phyloP scores from a whole-genome alignment of 176 grass and related monocot species.

The Panicum miliaceum region DNA sequence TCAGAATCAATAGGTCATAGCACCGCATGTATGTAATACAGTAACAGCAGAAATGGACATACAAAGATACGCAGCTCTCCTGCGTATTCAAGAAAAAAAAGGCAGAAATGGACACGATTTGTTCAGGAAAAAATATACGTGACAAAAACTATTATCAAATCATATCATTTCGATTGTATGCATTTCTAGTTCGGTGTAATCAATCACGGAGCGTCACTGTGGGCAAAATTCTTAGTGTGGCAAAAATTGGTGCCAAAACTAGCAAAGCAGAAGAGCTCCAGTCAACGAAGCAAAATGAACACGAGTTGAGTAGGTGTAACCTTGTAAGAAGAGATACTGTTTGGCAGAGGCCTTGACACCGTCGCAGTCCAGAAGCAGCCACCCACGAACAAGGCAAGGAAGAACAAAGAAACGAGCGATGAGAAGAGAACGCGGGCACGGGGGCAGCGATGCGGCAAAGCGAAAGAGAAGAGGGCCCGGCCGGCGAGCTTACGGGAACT shows the following conservation, averaged over 20 bases:
- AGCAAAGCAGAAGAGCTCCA: neutral
- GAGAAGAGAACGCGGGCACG: neutral
- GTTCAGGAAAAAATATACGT: neutral
- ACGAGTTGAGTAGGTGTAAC: slow-evolving; percentile 26
- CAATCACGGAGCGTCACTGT: neutral
- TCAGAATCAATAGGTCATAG: slow-evolving; percentile 7
- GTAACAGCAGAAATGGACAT: too few species aligned
- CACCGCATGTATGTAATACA: neutral
- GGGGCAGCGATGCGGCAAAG: neutral
- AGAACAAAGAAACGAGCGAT: neutral
- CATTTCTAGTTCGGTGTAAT: neutral
- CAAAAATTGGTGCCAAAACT: neutral
- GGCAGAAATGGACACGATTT: neutral
- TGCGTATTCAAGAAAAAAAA: too few species aligned
- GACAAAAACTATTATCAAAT: neutral
- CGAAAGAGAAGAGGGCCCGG: neutral
- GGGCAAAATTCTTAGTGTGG: neutral
- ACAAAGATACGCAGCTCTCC: too few species aligned
- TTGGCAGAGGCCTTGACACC: slow-evolving; percentile 68
- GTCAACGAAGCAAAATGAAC: neutral
- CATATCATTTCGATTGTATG: neutral
- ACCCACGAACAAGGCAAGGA: slow-evolving; percentile 31
- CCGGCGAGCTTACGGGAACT: slow-evolving; percentile 66
- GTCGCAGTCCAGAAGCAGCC: slow-evolving; percentile 31
- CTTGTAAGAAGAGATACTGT: slow-evolving; percentile 94